Percentiles rank a stretch among this genome's conserved stretches.
phyloP scores from a whole-genome alignment of 306 rosid species.

The Dalbergia cultrata region DNA sequence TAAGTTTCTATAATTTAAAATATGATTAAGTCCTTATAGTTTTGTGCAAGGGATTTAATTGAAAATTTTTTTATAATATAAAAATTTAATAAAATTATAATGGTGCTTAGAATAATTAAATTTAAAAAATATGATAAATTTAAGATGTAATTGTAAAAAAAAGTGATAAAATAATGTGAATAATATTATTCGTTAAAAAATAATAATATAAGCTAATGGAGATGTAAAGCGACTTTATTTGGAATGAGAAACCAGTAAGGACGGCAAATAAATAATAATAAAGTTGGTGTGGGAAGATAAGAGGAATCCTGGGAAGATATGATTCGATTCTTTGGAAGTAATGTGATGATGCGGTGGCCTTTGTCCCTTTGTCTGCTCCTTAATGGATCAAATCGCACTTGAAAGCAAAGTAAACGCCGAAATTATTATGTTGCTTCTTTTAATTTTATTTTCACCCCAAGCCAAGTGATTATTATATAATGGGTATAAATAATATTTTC shows the following conservation, averaged over 20 bases:
- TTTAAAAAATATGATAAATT: no score
- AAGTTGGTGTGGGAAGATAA: conserved; percentile 42
- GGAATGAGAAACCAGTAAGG: conserved; percentile 43
- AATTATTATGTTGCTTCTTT: not conserved
- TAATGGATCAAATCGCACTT: conserved; percentile 30
- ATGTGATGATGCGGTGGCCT: conserved; percentile 48
- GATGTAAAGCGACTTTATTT: conserved; percentile 40
- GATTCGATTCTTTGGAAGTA: conserved; percentile 67
- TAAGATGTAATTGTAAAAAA: not conserved
- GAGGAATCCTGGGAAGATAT: conserved; percentile 57
- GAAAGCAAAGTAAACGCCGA: conserved; percentile 32
- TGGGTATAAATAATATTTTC: no score
- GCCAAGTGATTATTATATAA: no score
- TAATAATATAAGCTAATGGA: conserved; percentile 33
- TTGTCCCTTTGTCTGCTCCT: conserved; percentile 45
- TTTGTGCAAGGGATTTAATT: no score
- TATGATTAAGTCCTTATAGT: no score
- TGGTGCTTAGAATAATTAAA: no score
- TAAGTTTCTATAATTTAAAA: no score
- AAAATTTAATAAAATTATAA: no score
- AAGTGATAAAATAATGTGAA: no score
- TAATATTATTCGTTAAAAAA: not conserved
- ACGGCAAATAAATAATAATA: conserved; percentile 30
- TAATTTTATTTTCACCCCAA: no score
- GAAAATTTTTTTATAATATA: no score